Base-by-base conservation (phyloP, 805 yeast species). In the Candida namnaoensis region DNA sequence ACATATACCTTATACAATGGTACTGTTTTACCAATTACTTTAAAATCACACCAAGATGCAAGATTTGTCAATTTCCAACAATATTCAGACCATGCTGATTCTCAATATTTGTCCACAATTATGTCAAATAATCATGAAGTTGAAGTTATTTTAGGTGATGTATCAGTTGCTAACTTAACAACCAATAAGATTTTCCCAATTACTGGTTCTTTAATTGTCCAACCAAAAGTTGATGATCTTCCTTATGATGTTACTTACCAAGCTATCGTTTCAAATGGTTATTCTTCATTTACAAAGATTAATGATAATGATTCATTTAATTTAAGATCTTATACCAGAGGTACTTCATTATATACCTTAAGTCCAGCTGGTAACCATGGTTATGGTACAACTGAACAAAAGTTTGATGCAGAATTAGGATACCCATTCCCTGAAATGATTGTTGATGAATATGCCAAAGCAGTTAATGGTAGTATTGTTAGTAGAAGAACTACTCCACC, bases 321-420 rank as follows among this genome's bases (percentile, higher is more conserved):
- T 4, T 30, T 52, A 32, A 54, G 49, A 32, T 51, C 57, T 4
- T 41, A 47, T 24, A 77, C 74, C 47, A 64, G 66, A 37, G 80
- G 79, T 23, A 61, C 71, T 2, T 70, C 80, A 0, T 46, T 46
- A 8, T 72, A 58, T 48, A 62, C 68, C 1, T 36, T 72, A 4
- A 58, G 72, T 7, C 69, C 70, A n/a, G 36, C 43, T 9, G 77
- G 77, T 3, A 72, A 73, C 47, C 57, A 62, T 45, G 80, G 79
- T 1, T 46, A 48, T n/a, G 78, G 76, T 6, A 46, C 54, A 14
- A 53, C 62, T 7, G 48, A 50, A n/a, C 62, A 57, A 36, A 42
- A 46, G 7, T 58, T 58, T 34, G 49, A 44, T 9, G 59, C 61
- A 23, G 42, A 47, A 30, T 38, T 52, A 38, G 41, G 41, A 9